Evolutionary conservation across 2,329 filamentous ascomycete genomes (phyloP).

Genomic region (Aspergillus sp.): DNA sequence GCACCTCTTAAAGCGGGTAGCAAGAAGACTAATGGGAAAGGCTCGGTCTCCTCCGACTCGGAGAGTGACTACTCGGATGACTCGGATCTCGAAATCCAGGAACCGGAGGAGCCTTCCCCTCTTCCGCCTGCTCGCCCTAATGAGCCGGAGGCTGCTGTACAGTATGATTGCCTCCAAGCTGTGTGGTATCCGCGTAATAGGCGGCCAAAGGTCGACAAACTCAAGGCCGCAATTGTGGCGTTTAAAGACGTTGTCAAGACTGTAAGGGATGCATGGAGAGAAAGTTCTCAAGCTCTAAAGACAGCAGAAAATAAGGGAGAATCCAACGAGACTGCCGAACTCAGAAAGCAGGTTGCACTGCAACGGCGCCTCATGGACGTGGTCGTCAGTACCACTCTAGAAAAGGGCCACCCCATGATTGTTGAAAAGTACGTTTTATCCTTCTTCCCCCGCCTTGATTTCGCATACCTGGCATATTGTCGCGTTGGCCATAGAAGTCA

Average conservation of each 20-base stretch:
- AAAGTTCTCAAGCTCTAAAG: constrained; percentile 59
- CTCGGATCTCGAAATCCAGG: constrained; percentile 56
- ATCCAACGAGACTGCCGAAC: constrained; percentile 56
- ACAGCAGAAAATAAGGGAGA: constrained; percentile 63
- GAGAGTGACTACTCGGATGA: constrained; percentile 56
- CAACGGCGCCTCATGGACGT: constrained; percentile 62
- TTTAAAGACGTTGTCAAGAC: constrained; percentile 65
- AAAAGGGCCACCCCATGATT: constrained; percentile 51
- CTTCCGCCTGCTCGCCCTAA: constrained; percentile 57
- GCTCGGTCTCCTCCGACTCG: constrained; percentile 51
- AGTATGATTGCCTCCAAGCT: constrained; percentile 65
- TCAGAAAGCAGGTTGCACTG: constrained; percentile 61
- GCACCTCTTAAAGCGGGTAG: constrained; percentile 23
- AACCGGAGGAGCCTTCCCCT: constrained; percentile 59
- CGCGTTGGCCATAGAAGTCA: constrained; percentile 39
- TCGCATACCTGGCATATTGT: constrained; percentile 31
- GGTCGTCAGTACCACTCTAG: constrained; percentile 49
- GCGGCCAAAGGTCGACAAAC: constrained; percentile 53
- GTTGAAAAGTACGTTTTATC: constrained; percentile 54
- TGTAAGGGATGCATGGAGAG: constrained; percentile 66
- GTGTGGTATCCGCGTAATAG: constrained; percentile 63
- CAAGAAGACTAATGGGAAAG: constrained; percentile 31
- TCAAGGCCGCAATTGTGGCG: constrained; percentile 59
- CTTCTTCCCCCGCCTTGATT: constrained; percentile 25
- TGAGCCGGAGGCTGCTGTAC: constrained; percentile 57